Evolutionary conservation across 2,329 filamentous ascomycete species (phyloP).

Genomic region (Uncinocarpus reesii): DNA sequence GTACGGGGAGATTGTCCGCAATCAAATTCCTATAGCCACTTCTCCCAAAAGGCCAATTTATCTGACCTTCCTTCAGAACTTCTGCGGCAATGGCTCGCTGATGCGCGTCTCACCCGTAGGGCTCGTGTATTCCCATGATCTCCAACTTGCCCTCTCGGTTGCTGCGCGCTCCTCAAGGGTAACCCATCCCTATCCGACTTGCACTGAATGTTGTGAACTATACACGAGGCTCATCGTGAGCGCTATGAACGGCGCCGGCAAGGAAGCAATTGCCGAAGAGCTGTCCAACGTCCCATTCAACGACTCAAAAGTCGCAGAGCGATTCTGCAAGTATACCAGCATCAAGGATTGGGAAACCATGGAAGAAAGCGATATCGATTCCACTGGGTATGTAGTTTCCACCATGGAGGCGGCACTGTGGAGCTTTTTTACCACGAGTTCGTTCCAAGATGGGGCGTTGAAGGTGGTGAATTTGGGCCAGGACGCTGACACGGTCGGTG

Average conservation of each 20-base stretch:
- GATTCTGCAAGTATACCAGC: slow-evolving; percentile 17
- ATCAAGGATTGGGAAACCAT: slow-evolving; percentile 24
- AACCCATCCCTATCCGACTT: slow-evolving; percentile 33
- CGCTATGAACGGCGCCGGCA: slow-evolving; percentile 24
- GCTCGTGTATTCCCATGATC: slow-evolving; percentile 23
- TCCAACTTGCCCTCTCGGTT: slow-evolving; percentile 19
- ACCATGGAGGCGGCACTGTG: slow-evolving; percentile 36
- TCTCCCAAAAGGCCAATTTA: not conserved
- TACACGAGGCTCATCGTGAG: slow-evolving; percentile 28
- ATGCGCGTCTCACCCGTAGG: slow-evolving; percentile 36
- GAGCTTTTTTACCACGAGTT: slow-evolving; percentile 34
- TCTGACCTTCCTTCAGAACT: not conserved
- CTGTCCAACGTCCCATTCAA: slow-evolving; percentile 19
- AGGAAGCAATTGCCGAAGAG: slow-evolving; percentile 20
- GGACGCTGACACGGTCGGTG: slow-evolving; percentile 38
- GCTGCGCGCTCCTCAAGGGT: slow-evolving; percentile 24
- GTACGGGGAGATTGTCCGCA: not conserved
- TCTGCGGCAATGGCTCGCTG: slow-evolving; percentile 35
- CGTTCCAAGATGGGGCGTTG: slow-evolving; percentile 31
- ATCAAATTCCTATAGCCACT: not conserved
- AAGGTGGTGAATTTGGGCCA: slow-evolving; percentile 36
- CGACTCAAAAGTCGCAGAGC: slow-evolving; percentile 16
- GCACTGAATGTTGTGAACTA: slow-evolving; percentile 33
- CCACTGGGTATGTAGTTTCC: slow-evolving; percentile 35
- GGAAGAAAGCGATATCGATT: slow-evolving; percentile 22